phyloP scores from a whole-genome alignment of 768 basidiomycete species.

The Kwoniella botswanensis region DNA sequence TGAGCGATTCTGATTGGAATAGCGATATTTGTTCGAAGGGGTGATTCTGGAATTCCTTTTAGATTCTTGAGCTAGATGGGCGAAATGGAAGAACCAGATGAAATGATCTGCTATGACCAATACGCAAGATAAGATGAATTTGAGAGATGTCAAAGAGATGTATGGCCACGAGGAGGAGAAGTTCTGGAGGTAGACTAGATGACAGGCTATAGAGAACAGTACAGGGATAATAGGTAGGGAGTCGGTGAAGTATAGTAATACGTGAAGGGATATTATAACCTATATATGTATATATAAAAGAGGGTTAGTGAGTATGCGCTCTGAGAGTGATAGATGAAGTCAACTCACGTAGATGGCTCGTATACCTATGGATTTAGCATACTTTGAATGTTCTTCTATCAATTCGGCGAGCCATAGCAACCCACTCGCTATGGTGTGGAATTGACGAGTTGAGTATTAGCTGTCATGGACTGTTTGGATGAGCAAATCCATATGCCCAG shows the following conservation, averaged over 20 bases:
- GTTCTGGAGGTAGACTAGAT: constrained; percentile 88
- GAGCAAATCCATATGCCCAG: constrained; percentile 10
- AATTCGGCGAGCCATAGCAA: constrained; percentile 91
- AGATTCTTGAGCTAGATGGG: constrained; percentile 59
- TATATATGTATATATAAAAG: constrained; percentile 54
- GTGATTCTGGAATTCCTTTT: constrained; percentile 34
- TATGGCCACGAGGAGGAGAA: constrained; percentile 88
- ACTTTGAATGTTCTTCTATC: constrained; percentile 87
- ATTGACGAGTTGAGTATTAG: constrained; percentile 18
- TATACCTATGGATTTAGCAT: constrained; percentile 81
- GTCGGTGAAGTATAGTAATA: constrained; percentile 77
- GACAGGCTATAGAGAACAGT: constrained; percentile 79
- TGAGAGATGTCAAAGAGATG: constrained; percentile 82
- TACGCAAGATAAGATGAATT: constrained; percentile 82
- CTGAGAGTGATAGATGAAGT: constrained; percentile 4
- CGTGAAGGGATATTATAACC: constrained; percentile 79
- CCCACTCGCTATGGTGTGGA: constrained; percentile 76
- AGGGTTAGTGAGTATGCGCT: background rate
- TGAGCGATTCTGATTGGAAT: background rate
- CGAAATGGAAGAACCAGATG: constrained; percentile 95
- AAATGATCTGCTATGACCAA: constrained; percentile 91
- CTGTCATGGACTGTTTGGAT: background rate
- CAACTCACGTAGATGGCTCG: constrained; percentile 81
- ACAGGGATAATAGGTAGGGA: constrained; percentile 76
- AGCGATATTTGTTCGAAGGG: constrained; percentile 40